Evolutionary conservation across 805 yeast species (phyloP).

Genomic region (Yarrowia sp.): DNA sequence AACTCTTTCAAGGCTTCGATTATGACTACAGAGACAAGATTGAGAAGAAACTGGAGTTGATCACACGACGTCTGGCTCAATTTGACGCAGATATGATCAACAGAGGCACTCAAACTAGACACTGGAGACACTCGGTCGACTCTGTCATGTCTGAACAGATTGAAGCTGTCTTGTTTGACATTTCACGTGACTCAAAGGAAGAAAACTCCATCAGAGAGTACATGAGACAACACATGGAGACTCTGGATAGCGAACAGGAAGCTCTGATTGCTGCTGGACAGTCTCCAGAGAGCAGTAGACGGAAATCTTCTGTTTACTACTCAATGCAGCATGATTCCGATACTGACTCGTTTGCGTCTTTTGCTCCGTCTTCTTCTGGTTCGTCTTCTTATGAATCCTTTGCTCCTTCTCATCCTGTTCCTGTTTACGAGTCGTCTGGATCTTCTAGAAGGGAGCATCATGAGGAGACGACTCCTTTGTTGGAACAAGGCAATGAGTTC

Average conservation of each 20-base stretch:
- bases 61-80: slow-evolving; percentile 6
- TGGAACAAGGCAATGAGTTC: neutral
- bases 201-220: neutral
- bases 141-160: slow-evolving; percentile 18
- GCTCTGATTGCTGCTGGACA: neutral
- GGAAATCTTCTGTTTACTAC: slow-evolving; percentile 1
- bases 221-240: slow-evolving; percentile 3
- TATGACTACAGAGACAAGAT: slow-evolving; percentile 27
- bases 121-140: neutral
- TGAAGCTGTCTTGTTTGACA: slow-evolving; percentile 1
- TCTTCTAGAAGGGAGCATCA: neutral
- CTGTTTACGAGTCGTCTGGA: slow-evolving; percentile 1
- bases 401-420: slow-evolving; percentile 19
- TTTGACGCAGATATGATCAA: slow-evolving; percentile 15
- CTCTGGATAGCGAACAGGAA: neutral
- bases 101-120: slow-evolving; percentile 4
- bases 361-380: slow-evolving; percentile 16
- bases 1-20: slow-evolving; percentile 16
- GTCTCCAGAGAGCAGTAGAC: neutral
- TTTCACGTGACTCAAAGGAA: neutral
- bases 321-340: slow-evolving; percentile 4
- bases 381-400: slow-evolving; percentile 23
- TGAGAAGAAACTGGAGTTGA: slow-evolving; percentile 25
- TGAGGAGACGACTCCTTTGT: slow-evolving; percentile 1
- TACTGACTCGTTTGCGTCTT: slow-evolving; percentile 3